A percentile compares a stretch with the other conserved stretches of the same genome.
Evolutionary conservation across 345 rosid species (phyloP).

Genomic region (Moricandia arvensis): DNA sequence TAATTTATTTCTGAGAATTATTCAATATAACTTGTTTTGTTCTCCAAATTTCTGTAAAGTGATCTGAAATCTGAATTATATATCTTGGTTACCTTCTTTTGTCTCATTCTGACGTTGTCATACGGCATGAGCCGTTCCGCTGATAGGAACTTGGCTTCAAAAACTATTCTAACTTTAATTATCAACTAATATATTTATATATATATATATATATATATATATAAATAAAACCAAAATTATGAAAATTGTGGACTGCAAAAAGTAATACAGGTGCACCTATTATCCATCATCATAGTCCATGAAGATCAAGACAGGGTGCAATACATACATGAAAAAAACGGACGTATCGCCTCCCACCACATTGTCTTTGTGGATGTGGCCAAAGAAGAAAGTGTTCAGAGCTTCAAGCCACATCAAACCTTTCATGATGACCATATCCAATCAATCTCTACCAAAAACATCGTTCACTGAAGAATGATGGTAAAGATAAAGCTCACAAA

Average conservation of each 20-base stretch:
- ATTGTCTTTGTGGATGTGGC: background rate
- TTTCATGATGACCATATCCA: background rate
- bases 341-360: background rate
- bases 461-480: background rate
- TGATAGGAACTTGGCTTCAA: background rate
- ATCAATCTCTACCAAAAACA: background rate
- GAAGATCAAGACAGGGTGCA: background rate
- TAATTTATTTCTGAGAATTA: no score
- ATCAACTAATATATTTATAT: background rate
- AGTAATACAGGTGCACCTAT: background rate
- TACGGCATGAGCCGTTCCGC: background rate
- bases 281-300: background rate
- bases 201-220: no score
- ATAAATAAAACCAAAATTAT: background rate
- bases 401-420: background rate
- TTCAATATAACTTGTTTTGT: no score
- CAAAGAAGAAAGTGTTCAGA: background rate
- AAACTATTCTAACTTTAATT: no score
- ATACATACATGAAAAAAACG: background rate
- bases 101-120: background rate
- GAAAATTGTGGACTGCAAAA: background rate
- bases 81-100: background rate
- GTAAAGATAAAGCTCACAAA: background rate
- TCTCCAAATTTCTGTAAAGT: background rate
- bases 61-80: background rate